Evolutionary conservation across 2,329 filamentous ascomycete species (phyloP).

Genomic region (Bisporella sp.): DNA sequence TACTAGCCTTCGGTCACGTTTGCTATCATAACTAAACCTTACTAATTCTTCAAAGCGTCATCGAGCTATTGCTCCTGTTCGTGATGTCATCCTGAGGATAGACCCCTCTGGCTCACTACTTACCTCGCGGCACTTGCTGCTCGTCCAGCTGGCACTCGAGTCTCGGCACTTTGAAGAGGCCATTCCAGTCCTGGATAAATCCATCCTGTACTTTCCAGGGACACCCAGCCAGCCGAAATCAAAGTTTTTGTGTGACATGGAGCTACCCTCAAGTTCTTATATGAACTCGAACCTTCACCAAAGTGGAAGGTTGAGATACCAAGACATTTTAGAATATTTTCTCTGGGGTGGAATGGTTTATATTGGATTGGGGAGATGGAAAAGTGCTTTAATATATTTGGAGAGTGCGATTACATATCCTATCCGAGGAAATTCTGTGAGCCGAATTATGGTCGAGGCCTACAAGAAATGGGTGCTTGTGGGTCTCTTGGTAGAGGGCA

Average conservation of each 20-base stretch:
- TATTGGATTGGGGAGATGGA: conserved; percentile 54
- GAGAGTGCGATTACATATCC: conserved; percentile 63
- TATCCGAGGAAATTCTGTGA: conserved; percentile 52
- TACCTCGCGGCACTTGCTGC: conserved; percentile 53
- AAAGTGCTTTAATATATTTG: conserved; percentile 53
- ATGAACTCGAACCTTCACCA: conserved; percentile 54
- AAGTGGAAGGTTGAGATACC: conserved; percentile 43
- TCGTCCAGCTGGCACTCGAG: conserved; percentile 50
- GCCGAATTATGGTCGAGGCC: conserved; percentile 76
- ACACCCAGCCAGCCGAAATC: conserved; percentile 29
- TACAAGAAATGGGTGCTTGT: conserved; percentile 89
- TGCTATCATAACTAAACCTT: background rate
- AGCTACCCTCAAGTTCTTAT: conserved; percentile 44
- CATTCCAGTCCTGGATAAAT: conserved; percentile 55
- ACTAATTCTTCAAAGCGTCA: conserved; percentile 16
- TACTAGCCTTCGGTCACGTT: too few species aligned
- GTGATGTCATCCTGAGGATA: conserved; percentile 51
- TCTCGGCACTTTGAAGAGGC: conserved; percentile 46
- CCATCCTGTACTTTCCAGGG: conserved; percentile 59
- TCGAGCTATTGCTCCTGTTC: conserved; percentile 20
- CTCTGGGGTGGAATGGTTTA: conserved; percentile 58
- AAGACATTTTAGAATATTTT: conserved; percentile 60
- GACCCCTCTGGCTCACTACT: conserved; percentile 62
- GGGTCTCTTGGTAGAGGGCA: conserved; percentile 64
- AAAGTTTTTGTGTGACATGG: conserved; percentile 38